These are phyloP conservation scores for Babesia ovata DNA, from an alignment of 169 alveolate genomes.

Conservation along the genomic window DNA sequence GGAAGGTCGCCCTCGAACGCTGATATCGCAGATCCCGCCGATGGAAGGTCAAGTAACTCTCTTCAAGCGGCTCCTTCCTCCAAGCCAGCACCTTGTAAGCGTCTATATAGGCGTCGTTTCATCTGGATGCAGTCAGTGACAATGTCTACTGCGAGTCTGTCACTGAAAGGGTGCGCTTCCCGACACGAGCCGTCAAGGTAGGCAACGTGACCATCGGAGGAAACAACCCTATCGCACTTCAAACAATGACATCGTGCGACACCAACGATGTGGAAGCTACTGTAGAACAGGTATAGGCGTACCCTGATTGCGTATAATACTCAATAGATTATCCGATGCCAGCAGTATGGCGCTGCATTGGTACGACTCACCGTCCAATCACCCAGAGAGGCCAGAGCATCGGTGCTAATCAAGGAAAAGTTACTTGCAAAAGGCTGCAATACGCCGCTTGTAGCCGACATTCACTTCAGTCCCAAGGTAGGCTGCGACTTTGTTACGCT, in stretches of 20 bases:
- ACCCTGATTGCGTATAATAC: background rate
- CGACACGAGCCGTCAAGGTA: constrained; percentile 73
- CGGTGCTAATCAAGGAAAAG: constrained; percentile 70
- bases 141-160: constrained; percentile 74
- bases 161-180: constrained; percentile 64
- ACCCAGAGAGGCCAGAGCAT: constrained; percentile 78
- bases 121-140: constrained; percentile 6
- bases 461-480: constrained; percentile 82
- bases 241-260: constrained; percentile 82
- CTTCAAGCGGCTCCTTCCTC: constrained; percentile 9
- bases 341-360: constrained; percentile 79
- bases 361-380: constrained; percentile 83
- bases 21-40: background rate
- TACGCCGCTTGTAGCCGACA: constrained; percentile 84
- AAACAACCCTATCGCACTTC: constrained; percentile 77
- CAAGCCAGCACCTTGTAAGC: constrained; percentile 1
- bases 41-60: constrained; percentile 7
- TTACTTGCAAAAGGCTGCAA: constrained; percentile 67
- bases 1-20: background rate
- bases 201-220: constrained; percentile 81
- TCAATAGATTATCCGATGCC: constrained; percentile 67
- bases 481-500: background rate
- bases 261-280: constrained; percentile 79
- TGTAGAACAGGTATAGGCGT: constrained; percentile 71
- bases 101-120: background rate